Percentiles rank a stretch among this genome's conserved stretches.
These are phyloP conservation scores for Wickerhamiella pararugosa DNA, from an alignment of 1,139 yeast species.

Conservation along the genomic window DNA sequence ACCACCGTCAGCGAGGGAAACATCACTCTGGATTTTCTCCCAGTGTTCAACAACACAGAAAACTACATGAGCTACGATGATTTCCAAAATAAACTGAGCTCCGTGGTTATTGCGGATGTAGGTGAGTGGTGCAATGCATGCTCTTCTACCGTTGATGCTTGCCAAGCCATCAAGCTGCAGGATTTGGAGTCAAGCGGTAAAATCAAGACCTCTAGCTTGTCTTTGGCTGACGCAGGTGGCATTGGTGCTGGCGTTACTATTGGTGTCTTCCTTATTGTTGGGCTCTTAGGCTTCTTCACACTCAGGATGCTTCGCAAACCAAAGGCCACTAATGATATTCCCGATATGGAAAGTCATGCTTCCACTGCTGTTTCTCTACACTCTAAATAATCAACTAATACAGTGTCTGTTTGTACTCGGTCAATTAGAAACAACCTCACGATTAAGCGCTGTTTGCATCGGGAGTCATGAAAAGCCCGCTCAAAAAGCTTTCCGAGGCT, in stretches of 20 bases:
- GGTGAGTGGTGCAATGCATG: constrained; percentile 29
- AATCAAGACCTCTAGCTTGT: constrained; percentile 12
- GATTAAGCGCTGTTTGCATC: too few species aligned
- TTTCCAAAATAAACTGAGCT: constrained; percentile 20
- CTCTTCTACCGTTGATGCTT: constrained; percentile 7
- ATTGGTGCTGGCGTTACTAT: constrained; percentile 37
- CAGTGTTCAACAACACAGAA: constrained; percentile 24
- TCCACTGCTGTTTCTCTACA: too few species aligned
- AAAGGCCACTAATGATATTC: too few species aligned
- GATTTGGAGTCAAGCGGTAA: not conserved
- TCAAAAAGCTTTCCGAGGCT: too few species aligned
- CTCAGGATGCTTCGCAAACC: too few species aligned
- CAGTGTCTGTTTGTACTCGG: too few species aligned
- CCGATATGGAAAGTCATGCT: too few species aligned
- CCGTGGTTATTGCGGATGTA: constrained; percentile 20
- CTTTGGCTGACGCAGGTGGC: constrained; percentile 33
- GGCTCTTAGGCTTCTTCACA: not conserved
- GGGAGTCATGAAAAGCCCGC: too few species aligned
- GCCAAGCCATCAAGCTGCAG: not conserved
- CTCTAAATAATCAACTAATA: too few species aligned
- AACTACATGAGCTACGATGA: constrained; percentile 24
- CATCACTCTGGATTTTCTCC: constrained; percentile 20
- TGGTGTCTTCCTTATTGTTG: constrained; percentile 24
- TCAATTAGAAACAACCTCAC: too few species aligned
- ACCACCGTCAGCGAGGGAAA: constrained; percentile 14